Conservation (phyloP, 1,284 basidiomycete genomes). For the Trichosporon faecale region DNA sequence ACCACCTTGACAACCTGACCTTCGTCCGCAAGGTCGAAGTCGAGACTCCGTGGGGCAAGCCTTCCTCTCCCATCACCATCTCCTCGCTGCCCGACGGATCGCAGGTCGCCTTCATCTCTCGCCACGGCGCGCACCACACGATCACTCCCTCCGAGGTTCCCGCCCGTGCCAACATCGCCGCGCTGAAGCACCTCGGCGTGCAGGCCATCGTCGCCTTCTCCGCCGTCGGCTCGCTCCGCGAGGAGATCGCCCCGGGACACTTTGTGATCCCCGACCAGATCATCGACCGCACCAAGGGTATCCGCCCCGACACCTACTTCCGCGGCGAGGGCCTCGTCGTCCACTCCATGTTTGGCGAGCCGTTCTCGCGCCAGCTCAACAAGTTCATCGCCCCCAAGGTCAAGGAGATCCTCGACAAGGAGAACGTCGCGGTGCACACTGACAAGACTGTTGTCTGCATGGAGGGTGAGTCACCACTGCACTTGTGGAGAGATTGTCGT, state of each 20-base stretch:
- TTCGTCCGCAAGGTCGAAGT: constrained; percentile 63
- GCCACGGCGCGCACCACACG: constrained; percentile 78
- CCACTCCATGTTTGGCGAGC: constrained; percentile 91
- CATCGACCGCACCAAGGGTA: constrained; percentile 93
- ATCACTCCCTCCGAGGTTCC: constrained; percentile 73
- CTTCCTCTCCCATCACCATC: constrained; percentile 88
- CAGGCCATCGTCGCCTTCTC: constrained; percentile 88
- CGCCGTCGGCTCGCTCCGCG: constrained; percentile 91
- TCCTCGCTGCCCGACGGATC: constrained; percentile 72
- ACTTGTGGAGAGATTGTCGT: too few relatives aligned
- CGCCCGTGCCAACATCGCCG: constrained; percentile 87
- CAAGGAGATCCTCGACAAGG: constrained; percentile 60
- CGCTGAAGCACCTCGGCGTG: constrained; percentile 87
- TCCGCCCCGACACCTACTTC: constrained; percentile 83
- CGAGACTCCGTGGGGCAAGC: constrained; percentile 81
- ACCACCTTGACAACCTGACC: constrained; percentile 83
- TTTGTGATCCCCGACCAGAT: constrained; percentile 88
- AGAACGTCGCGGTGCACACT: constrained; percentile 66
- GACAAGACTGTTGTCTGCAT: constrained; percentile 89
- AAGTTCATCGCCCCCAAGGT: constrained; percentile 67
- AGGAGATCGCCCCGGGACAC: constrained; percentile 88
- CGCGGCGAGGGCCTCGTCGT: constrained; percentile 77
- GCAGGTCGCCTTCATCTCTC: constrained; percentile 83
- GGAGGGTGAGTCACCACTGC: constrained; percentile 75
- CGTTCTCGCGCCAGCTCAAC: constrained; percentile 68